These are phyloP conservation scores for Salix koriyanagi DNA, from an alignment of 345 rosid species.

Conservation along the genomic window DNA sequence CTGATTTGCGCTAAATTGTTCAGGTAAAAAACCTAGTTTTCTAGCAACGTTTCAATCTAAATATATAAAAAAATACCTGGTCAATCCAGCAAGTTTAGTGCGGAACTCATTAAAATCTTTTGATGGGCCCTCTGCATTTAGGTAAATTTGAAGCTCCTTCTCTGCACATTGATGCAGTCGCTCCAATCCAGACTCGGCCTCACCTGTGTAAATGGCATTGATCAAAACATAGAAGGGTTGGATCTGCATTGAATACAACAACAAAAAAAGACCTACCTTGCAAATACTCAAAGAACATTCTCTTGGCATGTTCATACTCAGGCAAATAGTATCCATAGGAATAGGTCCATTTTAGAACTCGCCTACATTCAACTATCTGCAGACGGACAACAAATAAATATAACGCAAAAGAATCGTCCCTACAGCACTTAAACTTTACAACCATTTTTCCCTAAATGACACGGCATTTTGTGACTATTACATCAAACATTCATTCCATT, in stretches of 20 bases:
- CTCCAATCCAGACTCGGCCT: conserved; percentile 85
- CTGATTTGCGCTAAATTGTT: background rate
- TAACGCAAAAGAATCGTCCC: background rate
- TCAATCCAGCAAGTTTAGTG: conserved; percentile 76
- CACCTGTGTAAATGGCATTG: conserved; percentile 41
- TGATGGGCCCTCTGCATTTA: conserved; percentile 51
- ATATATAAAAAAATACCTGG: conserved; percentile 46
- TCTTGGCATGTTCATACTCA: conserved; percentile 67
- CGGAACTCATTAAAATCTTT: conserved; percentile 82
- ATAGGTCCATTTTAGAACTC: conserved; percentile 87
- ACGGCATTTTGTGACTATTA: background rate
- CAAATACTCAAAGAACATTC: conserved; percentile 75
- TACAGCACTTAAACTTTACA: background rate
- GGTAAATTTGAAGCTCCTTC: conserved; percentile 65
- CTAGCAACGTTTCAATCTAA: background rate
- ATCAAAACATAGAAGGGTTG: conserved; percentile 4
- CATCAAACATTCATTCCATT: background rate
- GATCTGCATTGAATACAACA: background rate
- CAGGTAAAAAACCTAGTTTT: background rate
- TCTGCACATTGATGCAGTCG: conserved; percentile 90
- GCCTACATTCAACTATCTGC: conserved; percentile 79
- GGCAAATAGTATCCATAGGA: conserved; percentile 83
- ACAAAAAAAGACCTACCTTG: conserved; percentile 48
- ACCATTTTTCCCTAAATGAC: background rate
- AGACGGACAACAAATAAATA: conserved; percentile 13